A percentile compares a stretch with the other conserved stretches of the same genome.
phyloP scores from a whole-genome alignment of 2,329 filamentous ascomycete species.

The Diaporthe ilicicola region DNA sequence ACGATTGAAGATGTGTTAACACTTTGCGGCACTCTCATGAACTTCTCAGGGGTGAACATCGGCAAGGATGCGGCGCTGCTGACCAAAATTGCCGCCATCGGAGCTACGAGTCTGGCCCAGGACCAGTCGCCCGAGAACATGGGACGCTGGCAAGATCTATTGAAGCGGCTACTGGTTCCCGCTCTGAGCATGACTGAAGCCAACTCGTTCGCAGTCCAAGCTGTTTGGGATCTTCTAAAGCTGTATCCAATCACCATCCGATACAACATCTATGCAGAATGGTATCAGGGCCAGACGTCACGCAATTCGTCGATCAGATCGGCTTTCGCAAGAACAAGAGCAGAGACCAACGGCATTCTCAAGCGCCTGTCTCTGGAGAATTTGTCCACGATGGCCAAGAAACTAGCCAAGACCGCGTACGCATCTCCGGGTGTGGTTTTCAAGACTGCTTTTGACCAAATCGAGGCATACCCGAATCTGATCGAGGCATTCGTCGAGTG shows the following conservation, averaged over 20 bases:
- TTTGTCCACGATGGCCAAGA: constrained; percentile 83
- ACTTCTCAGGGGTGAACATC: constrained; percentile 87
- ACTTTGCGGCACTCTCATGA: constrained; percentile 84
- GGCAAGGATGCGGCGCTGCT: constrained; percentile 83
- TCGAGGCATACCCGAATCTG: constrained; percentile 93
- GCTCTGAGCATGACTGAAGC: constrained; percentile 85
- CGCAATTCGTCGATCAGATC: constrained; percentile 78
- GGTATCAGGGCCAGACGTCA: constrained; percentile 83
- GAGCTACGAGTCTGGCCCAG: constrained; percentile 74
- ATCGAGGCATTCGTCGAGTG: constrained; percentile 96
- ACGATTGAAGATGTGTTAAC: constrained; percentile 90
- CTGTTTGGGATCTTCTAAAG: constrained; percentile 84
- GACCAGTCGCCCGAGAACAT: constrained; percentile 77
- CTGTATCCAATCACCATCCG: constrained; percentile 79
- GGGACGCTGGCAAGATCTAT: constrained; percentile 83
- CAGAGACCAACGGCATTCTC: constrained; percentile 85
- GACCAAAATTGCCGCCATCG: constrained; percentile 86
- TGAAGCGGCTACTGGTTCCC: constrained; percentile 85
- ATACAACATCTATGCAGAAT: constrained; percentile 92
- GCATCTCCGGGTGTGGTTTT: constrained; percentile 93
- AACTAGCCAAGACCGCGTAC: constrained; percentile 90
- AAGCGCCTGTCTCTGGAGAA: constrained; percentile 92
- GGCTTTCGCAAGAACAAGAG: constrained; percentile 78
- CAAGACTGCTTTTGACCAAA: constrained; percentile 85
- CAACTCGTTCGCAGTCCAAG: constrained; percentile 85